Conservation (phyloP, 441 rosid genomes). For the Gossypium davidsonii region DNA sequence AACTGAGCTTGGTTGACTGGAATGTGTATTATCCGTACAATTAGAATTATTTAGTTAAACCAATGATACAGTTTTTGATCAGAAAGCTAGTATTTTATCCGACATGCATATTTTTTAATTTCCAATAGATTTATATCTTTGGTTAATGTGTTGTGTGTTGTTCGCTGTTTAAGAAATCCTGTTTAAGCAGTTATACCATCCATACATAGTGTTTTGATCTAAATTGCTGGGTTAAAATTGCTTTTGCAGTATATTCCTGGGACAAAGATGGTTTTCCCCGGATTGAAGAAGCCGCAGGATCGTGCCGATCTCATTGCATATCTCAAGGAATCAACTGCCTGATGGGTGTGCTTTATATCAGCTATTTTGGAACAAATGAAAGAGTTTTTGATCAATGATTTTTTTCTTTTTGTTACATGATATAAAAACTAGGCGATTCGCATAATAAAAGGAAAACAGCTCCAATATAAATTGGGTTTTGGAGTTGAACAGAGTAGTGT, state of each 20-base stretch:
- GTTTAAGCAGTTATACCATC: too few species aligned
- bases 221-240: not conserved
- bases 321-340: slow-evolving; percentile 49
- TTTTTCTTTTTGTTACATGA: not conserved
- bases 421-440: not conserved
- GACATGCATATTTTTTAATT: too few species aligned
- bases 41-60: too few species aligned
- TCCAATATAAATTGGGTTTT: not conserved
- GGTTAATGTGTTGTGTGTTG: too few species aligned
- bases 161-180: too few species aligned
- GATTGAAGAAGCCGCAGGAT: slow-evolving; percentile 56
- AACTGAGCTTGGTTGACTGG: too few species aligned
- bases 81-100: too few species aligned
- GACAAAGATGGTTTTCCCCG: slow-evolving; percentile 63
- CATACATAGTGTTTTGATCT: not conserved
- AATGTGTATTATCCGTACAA: too few species aligned
- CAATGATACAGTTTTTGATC: too few species aligned
- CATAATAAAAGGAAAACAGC: slow-evolving; percentile 6
- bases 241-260: slow-evolving; percentile 48
- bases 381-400: not conserved
- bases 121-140: too few species aligned
- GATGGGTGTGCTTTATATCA: not conserved
- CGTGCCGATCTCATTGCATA: slow-evolving; percentile 55
- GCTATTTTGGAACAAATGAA: slow-evolving; percentile 9
- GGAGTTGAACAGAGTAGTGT: not conserved